Percentiles rank a stretch among this genome's conserved stretches.
Conservation (phyloP, 1,139 yeast species). For the Geotrichum restrictum region DNA sequence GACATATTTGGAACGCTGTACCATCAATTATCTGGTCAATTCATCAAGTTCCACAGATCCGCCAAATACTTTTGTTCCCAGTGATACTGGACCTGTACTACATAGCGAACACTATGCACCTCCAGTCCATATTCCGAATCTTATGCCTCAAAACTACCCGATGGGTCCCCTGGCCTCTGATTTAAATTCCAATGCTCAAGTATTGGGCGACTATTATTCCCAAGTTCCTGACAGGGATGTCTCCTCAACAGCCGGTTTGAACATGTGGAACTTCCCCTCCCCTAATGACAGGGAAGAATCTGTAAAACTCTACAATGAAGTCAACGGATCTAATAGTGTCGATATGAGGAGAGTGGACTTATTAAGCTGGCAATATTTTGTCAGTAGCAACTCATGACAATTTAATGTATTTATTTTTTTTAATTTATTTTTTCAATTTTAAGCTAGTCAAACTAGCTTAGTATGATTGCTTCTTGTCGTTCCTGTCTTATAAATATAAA, state of each 20-base stretch:
- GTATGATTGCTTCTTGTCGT: too few relatives aligned
- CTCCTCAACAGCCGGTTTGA: not conserved
- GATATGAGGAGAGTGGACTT: not conserved
- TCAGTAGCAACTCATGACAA: not conserved
- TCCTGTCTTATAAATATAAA: too few relatives aligned
- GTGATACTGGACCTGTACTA: too few relatives aligned
- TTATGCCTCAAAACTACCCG: not conserved
- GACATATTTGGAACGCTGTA: slow-evolving; percentile 31
- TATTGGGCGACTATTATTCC: not conserved
- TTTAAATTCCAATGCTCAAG: not conserved
- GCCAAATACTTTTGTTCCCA: too few relatives aligned
- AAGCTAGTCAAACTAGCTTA: too few relatives aligned
- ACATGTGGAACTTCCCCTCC: slow-evolving; percentile 4
- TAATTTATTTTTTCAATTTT: not conserved
- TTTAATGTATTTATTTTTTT: not conserved
- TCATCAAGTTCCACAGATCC: not conserved
- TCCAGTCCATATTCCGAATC: too few relatives aligned
- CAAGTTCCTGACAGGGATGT: too few relatives aligned
- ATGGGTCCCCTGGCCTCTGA: not conserved
- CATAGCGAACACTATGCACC: too few relatives aligned
- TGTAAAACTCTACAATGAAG: not conserved
- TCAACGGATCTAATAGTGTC: not conserved
- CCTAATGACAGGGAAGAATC: not conserved
- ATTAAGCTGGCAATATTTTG: not conserved
- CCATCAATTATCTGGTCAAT: slow-evolving; percentile 28